phyloP scores from a whole-genome alignment of 441 rosid genomes.

The Arabidopsis hybrid region DNA sequence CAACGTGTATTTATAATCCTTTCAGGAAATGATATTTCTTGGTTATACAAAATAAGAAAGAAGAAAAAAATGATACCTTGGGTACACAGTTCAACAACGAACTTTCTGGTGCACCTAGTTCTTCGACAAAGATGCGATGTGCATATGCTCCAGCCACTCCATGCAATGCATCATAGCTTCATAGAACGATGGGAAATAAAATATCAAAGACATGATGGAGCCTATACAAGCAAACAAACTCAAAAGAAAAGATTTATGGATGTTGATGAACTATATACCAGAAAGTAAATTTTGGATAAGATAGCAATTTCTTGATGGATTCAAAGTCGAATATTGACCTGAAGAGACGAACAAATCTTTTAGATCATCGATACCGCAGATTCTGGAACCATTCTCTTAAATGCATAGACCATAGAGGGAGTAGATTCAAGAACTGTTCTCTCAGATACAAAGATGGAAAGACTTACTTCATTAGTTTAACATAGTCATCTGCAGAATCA shows the following conservation, averaged over 20 bases:
- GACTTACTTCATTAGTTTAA: constrained; percentile 88
- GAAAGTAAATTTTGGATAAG: constrained; percentile 85
- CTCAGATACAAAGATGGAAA: constrained; percentile 9
- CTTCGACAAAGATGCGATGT: constrained; percentile 85
- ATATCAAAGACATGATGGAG: neutral
- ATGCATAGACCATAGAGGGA: neutral
- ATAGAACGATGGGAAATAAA: constrained; percentile 19
- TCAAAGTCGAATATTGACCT: constrained; percentile 92
- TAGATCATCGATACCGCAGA: neutral
- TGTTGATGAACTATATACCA: constrained; percentile 58
- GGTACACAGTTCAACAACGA: constrained; percentile 87
- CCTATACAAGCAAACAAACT: neutral
- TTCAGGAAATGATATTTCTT: neutral
- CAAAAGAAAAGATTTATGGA: constrained; percentile 5
- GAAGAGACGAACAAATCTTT: neutral
- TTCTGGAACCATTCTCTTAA: neutral
- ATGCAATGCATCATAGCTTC: constrained; percentile 89
- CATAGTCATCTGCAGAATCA: constrained; percentile 89
- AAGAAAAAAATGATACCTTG: constrained; percentile 56
- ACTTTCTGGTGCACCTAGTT: constrained; percentile 85
- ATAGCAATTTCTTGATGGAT: constrained; percentile 70
- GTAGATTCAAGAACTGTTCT: neutral
- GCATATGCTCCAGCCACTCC: constrained; percentile 99
- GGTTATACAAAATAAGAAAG: neutral
- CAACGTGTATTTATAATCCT: neutral